A percentile compares a stretch with the other conserved stretches of the same genome.
Conservation (phyloP, 2,329 filamentous ascomycete genomes). For the Epicoccum nigrum region DNA sequence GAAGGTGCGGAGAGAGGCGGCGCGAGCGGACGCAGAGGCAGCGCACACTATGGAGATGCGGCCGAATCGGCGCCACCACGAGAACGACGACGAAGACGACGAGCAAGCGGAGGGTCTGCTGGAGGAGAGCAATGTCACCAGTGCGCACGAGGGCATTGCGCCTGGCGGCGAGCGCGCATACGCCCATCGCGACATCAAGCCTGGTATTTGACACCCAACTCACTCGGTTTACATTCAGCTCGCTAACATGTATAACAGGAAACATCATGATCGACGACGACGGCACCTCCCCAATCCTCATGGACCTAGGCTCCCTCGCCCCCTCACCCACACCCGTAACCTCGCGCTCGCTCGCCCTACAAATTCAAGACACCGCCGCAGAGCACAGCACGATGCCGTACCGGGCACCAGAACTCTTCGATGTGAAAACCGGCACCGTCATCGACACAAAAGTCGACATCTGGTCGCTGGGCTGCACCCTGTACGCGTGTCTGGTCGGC, state of each 20-base stretch:
- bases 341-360: conserved; percentile 85
- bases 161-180: conserved; percentile 78
- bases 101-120: conserved; percentile 82
- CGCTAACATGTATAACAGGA: conserved; percentile 54
- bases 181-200: conserved; percentile 96
- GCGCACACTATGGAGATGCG: conserved; percentile 53
- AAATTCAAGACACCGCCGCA: conserved; percentile 90
- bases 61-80: conserved; percentile 45
- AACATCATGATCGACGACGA: conserved; percentile 99
- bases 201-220: conserved; percentile 63
- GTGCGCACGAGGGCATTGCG: conserved; percentile 69
- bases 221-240: background rate
- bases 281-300: conserved; percentile 86
- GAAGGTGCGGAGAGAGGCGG: conserved; percentile 61
- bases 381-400: conserved; percentile 99
- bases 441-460: conserved; percentile 98
- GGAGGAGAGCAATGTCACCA: conserved; percentile 75
- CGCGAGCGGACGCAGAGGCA: conserved; percentile 58
- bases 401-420: conserved; percentile 94
- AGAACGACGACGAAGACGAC: conserved; percentile 69
- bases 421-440: conserved; percentile 89
- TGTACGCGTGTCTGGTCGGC: conserved; percentile 94
- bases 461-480: conserved; percentile 96
- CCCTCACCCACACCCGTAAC: conserved; percentile 88
- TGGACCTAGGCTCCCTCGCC: conserved; percentile 94